Evolutionary conservation across 495 filamentous ascomycete species (phyloP).

Genomic region (Penicillium diatomitis): DNA sequence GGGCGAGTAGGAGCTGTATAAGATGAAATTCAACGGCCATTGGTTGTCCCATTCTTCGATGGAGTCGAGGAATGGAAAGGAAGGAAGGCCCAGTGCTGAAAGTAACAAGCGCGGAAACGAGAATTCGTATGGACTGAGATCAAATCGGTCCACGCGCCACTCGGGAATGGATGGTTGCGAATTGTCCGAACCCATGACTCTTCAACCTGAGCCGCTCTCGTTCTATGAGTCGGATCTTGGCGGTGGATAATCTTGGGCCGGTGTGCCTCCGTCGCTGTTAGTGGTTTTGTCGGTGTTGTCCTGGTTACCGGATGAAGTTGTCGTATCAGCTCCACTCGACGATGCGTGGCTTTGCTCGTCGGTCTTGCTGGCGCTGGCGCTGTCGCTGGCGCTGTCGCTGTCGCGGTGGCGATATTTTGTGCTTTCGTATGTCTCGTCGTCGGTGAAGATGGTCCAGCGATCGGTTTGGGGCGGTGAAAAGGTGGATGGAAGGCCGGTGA

Average conservation of each 20-base stretch:
- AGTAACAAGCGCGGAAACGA: slow-evolving; percentile 9
- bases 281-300: slow-evolving; percentile 2
- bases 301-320: slow-evolving; percentile 1
- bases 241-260: slow-evolving; percentile 6
- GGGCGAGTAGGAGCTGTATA: slow-evolving; percentile 45
- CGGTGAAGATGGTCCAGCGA: slow-evolving; percentile 28
- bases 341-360: slow-evolving; percentile 7
- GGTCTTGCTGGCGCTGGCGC: slow-evolving; percentile 5
- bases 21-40: slow-evolving; percentile 32
- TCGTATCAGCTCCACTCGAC: slow-evolving; percentile 3
- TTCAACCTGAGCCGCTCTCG: no score
- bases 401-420: slow-evolving; percentile 13
- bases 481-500: slow-evolving; percentile 40
- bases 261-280: slow-evolving; percentile 1
- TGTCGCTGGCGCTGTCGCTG: slow-evolving; percentile 5
- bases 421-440: slow-evolving; percentile 21
- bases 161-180: not conserved
- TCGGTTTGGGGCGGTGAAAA: slow-evolving; percentile 20
- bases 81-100: slow-evolving; percentile 1
- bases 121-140: slow-evolving; percentile 20
- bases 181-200: no score
- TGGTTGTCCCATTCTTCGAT: slow-evolving; percentile 7
- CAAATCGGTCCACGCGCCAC: slow-evolving; percentile 18
- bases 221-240: slow-evolving; percentile 9
- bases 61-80: not conserved